Evolutionary conservation across 2,329 filamentous ascomycete species (phyloP).

Genomic region (Polytolypa hystricis): DNA sequence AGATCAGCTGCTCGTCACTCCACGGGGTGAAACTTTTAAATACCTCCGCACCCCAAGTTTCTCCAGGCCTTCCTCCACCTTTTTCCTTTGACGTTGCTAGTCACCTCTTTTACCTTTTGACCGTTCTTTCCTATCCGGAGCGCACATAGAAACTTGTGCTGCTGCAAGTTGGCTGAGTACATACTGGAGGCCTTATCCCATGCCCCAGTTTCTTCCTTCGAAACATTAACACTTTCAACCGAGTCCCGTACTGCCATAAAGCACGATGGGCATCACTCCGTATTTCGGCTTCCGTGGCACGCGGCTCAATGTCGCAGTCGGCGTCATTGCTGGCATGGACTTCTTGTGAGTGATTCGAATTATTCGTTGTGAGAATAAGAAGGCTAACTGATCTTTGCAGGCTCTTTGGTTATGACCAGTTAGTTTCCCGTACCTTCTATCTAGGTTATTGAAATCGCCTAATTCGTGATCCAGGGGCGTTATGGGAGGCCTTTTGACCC

Average conservation of each 20-base stretch:
- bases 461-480: constrained; percentile 40
- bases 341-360: not conserved
- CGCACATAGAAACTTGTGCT: not conserved
- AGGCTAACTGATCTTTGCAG: constrained; percentile 14
- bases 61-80: not conserved
- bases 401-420: constrained; percentile 55
- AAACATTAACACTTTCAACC: too few species aligned
- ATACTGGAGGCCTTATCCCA: too few species aligned
- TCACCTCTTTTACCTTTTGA: not conserved
- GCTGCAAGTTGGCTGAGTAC: not conserved
- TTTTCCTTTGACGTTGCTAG: not conserved
- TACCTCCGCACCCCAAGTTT: constrained; percentile 4
- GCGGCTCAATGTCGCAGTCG: constrained; percentile 2
- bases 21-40: not conserved
- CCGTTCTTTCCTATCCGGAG: constrained; percentile 2
- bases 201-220: too few species aligned
- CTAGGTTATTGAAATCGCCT: constrained; percentile 5
- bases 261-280: not conserved
- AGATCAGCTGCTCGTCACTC: too few species aligned
- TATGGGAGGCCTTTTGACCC: constrained; percentile 63
- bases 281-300: constrained; percentile 3
- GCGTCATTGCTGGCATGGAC: constrained; percentile 1
- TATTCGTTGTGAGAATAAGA: not conserved
- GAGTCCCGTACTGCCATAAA: not conserved
- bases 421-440: too few species aligned